phyloP scores from a whole-genome alignment of 2,329 filamentous ascomycete species.

The Didymella sp. region DNA sequence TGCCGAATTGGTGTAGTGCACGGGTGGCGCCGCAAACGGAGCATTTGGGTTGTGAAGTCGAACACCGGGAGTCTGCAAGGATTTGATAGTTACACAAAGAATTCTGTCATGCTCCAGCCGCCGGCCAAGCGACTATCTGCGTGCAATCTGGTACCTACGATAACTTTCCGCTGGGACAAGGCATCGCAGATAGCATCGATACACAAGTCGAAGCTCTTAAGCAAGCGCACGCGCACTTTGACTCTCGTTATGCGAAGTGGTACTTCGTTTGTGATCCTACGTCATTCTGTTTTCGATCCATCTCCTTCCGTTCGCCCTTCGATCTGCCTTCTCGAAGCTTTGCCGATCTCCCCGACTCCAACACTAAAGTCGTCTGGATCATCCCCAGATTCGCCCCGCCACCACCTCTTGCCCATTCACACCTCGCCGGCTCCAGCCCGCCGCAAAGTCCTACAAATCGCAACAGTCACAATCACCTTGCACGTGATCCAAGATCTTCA shows the following conservation, averaged over 20 bases:
- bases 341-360: slow-evolving; percentile 17
- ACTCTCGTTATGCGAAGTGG: background rate
- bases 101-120: slow-evolving; percentile 9
- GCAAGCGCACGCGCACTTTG: background rate
- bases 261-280: background rate
- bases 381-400: slow-evolving; percentile 14
- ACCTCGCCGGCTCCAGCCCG: slow-evolving; percentile 9
- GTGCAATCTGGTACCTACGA: slow-evolving; percentile 10
- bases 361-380: slow-evolving; percentile 10
- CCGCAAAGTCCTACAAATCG: slow-evolving; percentile 15
- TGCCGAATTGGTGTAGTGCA: background rate
- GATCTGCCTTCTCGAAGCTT: slow-evolving; percentile 18
- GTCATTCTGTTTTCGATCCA: background rate
- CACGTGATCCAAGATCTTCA: slow-evolving; percentile 14
- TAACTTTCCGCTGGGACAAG: slow-evolving; percentile 2
- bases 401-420: slow-evolving; percentile 5
- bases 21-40: slow-evolving; percentile 18
- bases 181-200: slow-evolving; percentile 11
- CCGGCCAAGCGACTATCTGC: slow-evolving; percentile 6
- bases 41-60: slow-evolving; percentile 1
- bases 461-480: slow-evolving; percentile 5
- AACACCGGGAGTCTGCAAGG: background rate
- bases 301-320: slow-evolving; percentile 6
- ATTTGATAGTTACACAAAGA: slow-evolving; percentile 11
- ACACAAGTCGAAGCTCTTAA: slow-evolving; percentile 6